Evolutionary conservation across 495 filamentous ascomycete species (phyloP).

Genomic region (Entonaema liquescens): DNA sequence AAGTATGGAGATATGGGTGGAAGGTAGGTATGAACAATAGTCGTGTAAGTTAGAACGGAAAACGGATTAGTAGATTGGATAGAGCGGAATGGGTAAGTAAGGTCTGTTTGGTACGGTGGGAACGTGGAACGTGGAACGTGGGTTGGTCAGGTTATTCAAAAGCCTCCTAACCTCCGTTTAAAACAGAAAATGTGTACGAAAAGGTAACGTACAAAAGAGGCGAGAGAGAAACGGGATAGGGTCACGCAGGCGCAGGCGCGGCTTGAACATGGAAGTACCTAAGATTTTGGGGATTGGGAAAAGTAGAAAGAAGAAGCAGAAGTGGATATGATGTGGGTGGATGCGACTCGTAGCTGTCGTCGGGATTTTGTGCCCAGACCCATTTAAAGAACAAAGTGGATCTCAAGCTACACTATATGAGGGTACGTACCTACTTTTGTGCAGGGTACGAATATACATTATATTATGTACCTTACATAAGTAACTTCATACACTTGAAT

Average conservation of each 20-base stretch:
- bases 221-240: conserved; percentile 15
- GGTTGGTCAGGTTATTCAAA: conserved; percentile 25
- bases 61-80: conserved; percentile 34
- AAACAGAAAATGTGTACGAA: not conserved
- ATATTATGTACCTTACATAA: not conserved
- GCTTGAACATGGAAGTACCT: conserved; percentile 12
- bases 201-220: not conserved
- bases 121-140: conserved; percentile 15
- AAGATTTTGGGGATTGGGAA: conserved; percentile 8
- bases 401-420: not conserved
- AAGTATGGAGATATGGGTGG: conserved; percentile 22
- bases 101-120: conserved; percentile 13
- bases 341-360: conserved; percentile 39
- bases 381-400: conserved; percentile 18
- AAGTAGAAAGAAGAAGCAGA: not conserved
- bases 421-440: not conserved
- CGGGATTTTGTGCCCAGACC: conserved; percentile 36
- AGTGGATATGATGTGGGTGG: conserved; percentile 7
- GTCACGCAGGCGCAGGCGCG: conserved; percentile 13
- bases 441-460: not conserved
- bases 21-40: conserved; percentile 14
- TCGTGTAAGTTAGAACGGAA: conserved; percentile 31
- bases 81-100: conserved; percentile 26
- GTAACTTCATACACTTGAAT: too few relatives aligned
- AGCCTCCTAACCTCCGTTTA: not conserved